phyloP scores from a whole-genome alignment of 331 rosid species.

The Malus hybrid region DNA sequence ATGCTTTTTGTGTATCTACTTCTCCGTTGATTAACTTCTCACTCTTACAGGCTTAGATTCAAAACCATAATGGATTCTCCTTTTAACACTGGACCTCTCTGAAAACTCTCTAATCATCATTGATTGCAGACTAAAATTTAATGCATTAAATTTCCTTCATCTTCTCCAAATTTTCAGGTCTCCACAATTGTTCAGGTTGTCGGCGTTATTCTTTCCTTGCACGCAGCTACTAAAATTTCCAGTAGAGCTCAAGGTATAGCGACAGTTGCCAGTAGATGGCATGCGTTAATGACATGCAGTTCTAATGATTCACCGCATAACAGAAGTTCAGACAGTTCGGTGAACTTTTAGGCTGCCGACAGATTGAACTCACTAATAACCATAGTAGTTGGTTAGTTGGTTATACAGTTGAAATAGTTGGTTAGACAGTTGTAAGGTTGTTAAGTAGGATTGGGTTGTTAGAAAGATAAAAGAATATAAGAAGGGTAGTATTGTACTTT shows the following conservation, averaged over 20 bases:
- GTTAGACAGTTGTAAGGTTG: too few species aligned
- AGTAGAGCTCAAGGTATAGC: conserved; percentile 75
- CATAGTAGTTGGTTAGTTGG: too few species aligned
- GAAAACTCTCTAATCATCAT: too few species aligned
- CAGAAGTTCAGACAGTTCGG: conserved; percentile 33
- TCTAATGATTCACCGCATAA: conserved; percentile 40
- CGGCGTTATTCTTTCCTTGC: conserved; percentile 62
- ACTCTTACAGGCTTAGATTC: neutral
- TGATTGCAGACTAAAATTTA: too few species aligned
- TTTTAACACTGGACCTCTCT: too few species aligned
- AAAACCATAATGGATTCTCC: too few species aligned
- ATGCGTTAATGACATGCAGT: conserved; percentile 59
- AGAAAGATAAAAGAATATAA: too few species aligned
- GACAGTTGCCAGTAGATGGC: conserved; percentile 77
- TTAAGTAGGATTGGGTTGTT: too few species aligned
- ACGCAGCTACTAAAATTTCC: conserved; percentile 76
- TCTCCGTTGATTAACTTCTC: neutral
- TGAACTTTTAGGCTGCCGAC: conserved; percentile 33
- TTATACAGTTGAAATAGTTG: too few species aligned
- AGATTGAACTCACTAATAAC: conserved; percentile 35
- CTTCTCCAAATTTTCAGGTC: conserved; percentile 31
- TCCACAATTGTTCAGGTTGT: conserved; percentile 82
- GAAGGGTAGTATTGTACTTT: too few species aligned
- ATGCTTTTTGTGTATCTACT: conserved; percentile 1
- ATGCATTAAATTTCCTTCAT: neutral